These are phyloP conservation scores for Arachis hypogaea DNA, from an alignment of 306 rosid species.

Conservation along the genomic window DNA sequence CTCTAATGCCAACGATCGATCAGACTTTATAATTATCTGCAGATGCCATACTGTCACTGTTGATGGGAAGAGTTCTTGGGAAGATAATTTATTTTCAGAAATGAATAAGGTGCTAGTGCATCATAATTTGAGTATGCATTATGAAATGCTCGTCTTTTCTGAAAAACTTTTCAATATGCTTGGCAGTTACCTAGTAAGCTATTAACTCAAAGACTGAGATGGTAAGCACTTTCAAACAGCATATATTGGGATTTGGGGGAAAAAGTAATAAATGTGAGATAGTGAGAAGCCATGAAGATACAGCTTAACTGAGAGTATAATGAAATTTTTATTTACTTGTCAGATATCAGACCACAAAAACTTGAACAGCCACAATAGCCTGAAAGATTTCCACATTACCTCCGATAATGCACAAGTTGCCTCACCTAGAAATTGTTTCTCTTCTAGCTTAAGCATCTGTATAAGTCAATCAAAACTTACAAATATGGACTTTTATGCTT, in stretches of 20 bases:
- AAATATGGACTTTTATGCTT: no score
- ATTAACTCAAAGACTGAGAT: constrained; percentile 13
- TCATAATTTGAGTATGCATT: constrained; percentile 33
- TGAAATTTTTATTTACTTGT: constrained; percentile 26
- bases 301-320: constrained; percentile 24
- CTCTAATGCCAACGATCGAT: constrained; percentile 67
- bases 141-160: constrained; percentile 21
- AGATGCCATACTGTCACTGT: constrained; percentile 39
- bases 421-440: constrained; percentile 51
- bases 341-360: constrained; percentile 19
- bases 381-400: constrained; percentile 57
- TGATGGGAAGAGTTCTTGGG: constrained; percentile 28
- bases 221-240: constrained; percentile 33
- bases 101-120: constrained; percentile 15
- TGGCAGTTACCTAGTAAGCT: constrained; percentile 24
- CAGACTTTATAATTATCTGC: constrained; percentile 85
- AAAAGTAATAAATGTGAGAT: constrained; percentile 11
- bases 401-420: constrained; percentile 84
- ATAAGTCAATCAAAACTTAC: no score
- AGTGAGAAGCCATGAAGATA: constrained; percentile 18
- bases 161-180: constrained; percentile 22
- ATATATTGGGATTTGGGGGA: constrained; percentile 25
- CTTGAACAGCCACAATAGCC: constrained; percentile 5
- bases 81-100: constrained; percentile 36
- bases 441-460: no score